Evolutionary conservation across 768 basidiomycete genomes (phyloP), one percentile per base, ranked within the genome.

Genomic region (Tubosaeta brunneosetosa): DNA sequence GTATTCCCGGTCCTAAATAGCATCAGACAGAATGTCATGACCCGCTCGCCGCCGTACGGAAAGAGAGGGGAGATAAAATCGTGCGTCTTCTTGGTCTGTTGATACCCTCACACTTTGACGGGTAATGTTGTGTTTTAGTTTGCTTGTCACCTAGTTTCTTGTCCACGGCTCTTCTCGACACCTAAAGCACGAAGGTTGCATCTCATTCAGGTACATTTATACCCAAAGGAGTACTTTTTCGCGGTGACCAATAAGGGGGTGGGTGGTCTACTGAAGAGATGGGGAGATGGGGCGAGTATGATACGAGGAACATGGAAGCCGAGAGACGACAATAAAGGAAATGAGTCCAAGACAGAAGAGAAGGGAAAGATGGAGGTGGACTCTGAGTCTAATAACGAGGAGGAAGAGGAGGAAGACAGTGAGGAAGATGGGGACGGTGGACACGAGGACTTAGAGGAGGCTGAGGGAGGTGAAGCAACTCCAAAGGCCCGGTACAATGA

Each of bases 181-280:
- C 93, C 92, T 1, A 91, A 88, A 68, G 71, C 80, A 14, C 78
- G 93, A 16, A 74, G 93, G 22, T 73, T 88, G 41, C 93, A 94
- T 72, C 78, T 95, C 48, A 89, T 94, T 43, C 77, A 85, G 60
- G 81, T 76, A 13, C 93, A 95, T 61, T 81, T 77, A 47, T 95
- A 86, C 64, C 91, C 92, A 5, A 90, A 90, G 64, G 82, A 93
- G 62, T 95, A 86, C 68, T 94, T 91, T 70, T 95, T 94, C 66
- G 82, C 88, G 17, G 86, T 95, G 17, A 93, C 90, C 14, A 94
- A 94, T 70, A 92, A 89, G 65, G 93, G 93, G 19, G 82, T 93
- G 12, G 91, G 90, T 12, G 88, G 86, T 4, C 71, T 93, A 16
- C 67, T 92, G 50, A 80, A 82, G 65, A 80, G 74, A 61, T 92